phyloP scores from a whole-genome alignment of 202 grass and related monocot species.

The Musa balbisiana region DNA sequence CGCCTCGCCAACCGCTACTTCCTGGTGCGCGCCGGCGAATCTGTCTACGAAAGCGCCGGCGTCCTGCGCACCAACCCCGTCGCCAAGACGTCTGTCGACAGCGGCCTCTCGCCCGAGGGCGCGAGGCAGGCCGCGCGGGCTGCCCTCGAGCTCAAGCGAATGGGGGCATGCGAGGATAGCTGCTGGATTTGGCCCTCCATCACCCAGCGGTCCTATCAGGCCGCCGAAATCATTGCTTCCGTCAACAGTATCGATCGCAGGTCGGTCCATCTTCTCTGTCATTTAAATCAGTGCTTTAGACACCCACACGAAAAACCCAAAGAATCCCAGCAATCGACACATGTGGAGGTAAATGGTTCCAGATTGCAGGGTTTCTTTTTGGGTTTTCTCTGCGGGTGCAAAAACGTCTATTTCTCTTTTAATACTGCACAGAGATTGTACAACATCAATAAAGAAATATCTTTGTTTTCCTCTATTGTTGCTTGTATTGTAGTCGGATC shows the following conservation, averaged over 20 bases:
- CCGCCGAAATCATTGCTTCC: conserved; percentile 81
- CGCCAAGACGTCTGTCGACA: conserved; percentile 82
- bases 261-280: conserved; percentile 14
- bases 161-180: conserved; percentile 77
- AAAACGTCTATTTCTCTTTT: neutral
- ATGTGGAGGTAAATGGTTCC: neutral
- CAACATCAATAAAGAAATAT: neutral
- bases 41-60: conserved; percentile 66
- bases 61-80: conserved; percentile 78
- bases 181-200: conserved; percentile 98
- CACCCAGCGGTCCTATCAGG: conserved; percentile 86
- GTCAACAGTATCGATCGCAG: conserved; percentile 59
- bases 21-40: conserved; percentile 83
- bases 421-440: neutral
- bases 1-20: conserved; percentile 75
- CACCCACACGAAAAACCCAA: too few species aligned
- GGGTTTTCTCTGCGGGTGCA: neutral
- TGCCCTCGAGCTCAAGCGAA: conserved; percentile 63
- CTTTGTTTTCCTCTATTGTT: neutral
- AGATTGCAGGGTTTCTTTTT: neutral
- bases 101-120: conserved; percentile 64
- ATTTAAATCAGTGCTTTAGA: too few species aligned
- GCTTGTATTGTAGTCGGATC: conserved; percentile 40
- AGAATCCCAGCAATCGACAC: too few species aligned
- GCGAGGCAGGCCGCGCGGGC: conserved; percentile 57